Evolutionary conservation across 129 eudicot genomes (phyloP).

Genomic region (Lactuca sativa): DNA sequence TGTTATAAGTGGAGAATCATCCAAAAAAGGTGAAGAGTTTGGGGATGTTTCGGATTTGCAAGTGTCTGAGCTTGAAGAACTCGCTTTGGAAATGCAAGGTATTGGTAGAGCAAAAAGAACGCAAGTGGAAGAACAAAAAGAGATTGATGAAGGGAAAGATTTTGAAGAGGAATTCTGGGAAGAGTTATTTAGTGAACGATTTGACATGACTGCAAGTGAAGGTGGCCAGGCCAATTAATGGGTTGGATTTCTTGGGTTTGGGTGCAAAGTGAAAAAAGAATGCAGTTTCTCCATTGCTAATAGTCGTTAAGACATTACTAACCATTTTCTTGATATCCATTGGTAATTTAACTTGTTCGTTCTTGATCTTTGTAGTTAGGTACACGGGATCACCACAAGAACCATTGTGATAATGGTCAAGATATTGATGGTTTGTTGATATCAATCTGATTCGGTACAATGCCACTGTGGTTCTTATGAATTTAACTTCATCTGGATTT

Average conservation of each 20-base stretch:
- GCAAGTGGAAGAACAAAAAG: slow-evolving; percentile 15
- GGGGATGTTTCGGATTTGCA: slow-evolving; percentile 22
- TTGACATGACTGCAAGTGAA: slow-evolving; percentile 24
- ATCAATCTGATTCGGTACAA: too few relatives aligned
- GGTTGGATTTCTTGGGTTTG: slow-evolving; percentile 7
- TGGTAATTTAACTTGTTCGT: neutral
- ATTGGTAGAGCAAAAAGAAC: slow-evolving; percentile 43
- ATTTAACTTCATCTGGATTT: neutral
- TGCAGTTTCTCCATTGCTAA: neutral
- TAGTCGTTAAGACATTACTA: too few relatives aligned
- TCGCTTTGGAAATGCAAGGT: slow-evolving; percentile 97
- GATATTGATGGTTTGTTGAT: neutral
- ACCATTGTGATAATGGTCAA: neutral
- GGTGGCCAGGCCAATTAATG: slow-evolving; percentile 1
- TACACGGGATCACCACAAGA: neutral
- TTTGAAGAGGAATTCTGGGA: slow-evolving; percentile 93
- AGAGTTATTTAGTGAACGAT: slow-evolving; percentile 59
- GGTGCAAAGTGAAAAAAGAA: neutral
- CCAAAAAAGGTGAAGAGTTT: neutral
- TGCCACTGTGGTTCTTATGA: too few relatives aligned
- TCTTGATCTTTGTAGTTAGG: slow-evolving; percentile 4
- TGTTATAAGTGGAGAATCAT: slow-evolving; percentile 30
- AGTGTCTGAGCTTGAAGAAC: slow-evolving; percentile 78
- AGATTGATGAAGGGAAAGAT: slow-evolving; percentile 46
- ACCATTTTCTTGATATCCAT: too few relatives aligned